Conservation (phyloP, 2,329 filamentous ascomycete species). For the Incumbomyces lentus region DNA sequence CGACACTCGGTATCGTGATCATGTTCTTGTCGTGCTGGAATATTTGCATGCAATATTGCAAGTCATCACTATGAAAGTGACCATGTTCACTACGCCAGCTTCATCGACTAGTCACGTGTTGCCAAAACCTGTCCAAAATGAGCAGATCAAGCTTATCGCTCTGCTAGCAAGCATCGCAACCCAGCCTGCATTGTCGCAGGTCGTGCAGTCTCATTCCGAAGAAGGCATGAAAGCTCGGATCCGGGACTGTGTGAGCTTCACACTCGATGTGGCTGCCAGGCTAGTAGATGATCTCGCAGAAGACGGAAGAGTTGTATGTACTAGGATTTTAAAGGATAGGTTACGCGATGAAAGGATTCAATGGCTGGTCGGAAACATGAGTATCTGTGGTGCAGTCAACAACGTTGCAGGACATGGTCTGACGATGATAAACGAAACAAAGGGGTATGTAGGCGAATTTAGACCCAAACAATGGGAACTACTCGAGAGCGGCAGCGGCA, state of each 20-base stretch:
- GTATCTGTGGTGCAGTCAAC: constrained; percentile 10
- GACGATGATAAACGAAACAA: constrained; percentile 11
- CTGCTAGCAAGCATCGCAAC: constrained; percentile 22
- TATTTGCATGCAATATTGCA: constrained; percentile 14
- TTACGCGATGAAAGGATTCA: constrained; percentile 10
- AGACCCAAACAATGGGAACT: constrained; percentile 21
- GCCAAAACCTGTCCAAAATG: constrained; percentile 13
- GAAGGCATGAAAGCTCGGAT: constrained; percentile 15
- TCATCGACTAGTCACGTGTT: background rate
- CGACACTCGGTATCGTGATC: constrained; percentile 1
- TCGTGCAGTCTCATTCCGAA: constrained; percentile 26
- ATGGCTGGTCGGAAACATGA: constrained; percentile 19
- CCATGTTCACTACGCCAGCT: constrained; percentile 2
- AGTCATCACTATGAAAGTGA: constrained; percentile 12
- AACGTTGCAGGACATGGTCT: constrained; percentile 15
- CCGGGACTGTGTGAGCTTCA: constrained; percentile 21
- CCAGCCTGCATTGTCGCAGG: constrained; percentile 22
- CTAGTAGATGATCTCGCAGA: constrained; percentile 36
- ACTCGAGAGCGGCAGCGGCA: constrained; percentile 18
- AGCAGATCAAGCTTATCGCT: constrained; percentile 18
- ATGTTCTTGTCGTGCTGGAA: constrained; percentile 8
- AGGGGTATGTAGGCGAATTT: constrained; percentile 19
- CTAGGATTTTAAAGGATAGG: constrained; percentile 32
- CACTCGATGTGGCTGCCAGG: constrained; percentile 35
- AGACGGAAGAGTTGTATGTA: constrained; percentile 33